Evolutionary conservation across 2,329 filamentous ascomycete genomes (phyloP).

Genomic region (Clathrospora elynae): DNA sequence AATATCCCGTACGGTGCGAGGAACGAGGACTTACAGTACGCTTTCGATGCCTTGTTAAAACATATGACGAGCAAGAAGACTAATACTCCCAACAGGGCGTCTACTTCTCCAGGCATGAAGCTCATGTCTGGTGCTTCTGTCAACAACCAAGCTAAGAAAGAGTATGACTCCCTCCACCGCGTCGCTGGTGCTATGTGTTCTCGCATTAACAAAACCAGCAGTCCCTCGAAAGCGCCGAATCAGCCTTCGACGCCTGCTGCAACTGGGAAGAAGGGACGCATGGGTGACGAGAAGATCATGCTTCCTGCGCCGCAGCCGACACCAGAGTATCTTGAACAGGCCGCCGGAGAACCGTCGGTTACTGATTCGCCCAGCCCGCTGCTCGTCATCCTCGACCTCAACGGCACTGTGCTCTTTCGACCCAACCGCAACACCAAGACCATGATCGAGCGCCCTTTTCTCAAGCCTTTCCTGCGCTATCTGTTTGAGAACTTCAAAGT

Average conservation of each 20-base stretch:
- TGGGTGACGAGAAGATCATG: constrained; percentile 36
- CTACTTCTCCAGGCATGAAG: constrained; percentile 23
- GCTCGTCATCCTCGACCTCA: constrained; percentile 87
- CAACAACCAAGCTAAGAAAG: constrained; percentile 20
- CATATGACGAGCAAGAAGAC: constrained; percentile 16
- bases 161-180: constrained; percentile 25
- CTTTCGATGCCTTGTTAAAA: constrained; percentile 22
- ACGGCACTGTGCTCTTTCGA: constrained; percentile 84
- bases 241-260: constrained; percentile 5
- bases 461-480: constrained; percentile 72
- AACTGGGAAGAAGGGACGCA: constrained; percentile 21
- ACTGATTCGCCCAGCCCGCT: constrained; percentile 63
- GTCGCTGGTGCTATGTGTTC: constrained; percentile 9
- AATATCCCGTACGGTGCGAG: constrained; percentile 15
- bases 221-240: constrained; percentile 11
- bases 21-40: constrained; percentile 29
- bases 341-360: constrained; percentile 46
- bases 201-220: constrained; percentile 32
- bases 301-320: constrained; percentile 64
- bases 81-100: constrained; percentile 22
- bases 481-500: constrained; percentile 76
- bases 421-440: constrained; percentile 55
- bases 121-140: constrained; percentile 18
- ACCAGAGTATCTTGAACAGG: constrained; percentile 63
- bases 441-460: constrained; percentile 70